A percentile compares a stretch with the other conserved stretches of the same genome.
phyloP scores from a whole-genome alignment of 169 alveolate species.

The Plasmodium vivax region DNA sequence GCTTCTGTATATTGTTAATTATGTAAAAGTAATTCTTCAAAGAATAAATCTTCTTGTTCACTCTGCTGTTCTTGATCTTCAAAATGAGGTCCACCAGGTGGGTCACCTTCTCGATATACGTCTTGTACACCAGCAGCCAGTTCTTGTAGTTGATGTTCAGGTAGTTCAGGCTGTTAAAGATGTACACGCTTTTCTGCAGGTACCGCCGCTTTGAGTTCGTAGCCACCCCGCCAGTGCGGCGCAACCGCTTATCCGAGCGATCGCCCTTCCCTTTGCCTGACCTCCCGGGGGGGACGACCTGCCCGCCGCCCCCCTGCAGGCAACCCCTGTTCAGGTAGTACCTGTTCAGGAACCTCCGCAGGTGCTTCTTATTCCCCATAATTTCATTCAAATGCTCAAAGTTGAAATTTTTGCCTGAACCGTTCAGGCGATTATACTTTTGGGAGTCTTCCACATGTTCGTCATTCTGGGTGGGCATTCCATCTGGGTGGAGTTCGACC shows the following conservation, averaged over 20 bases:
- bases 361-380: conserved; percentile 4
- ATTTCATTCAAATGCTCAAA: conserved; percentile 45
- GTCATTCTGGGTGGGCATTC: not conserved
- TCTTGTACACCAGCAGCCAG: conserved; percentile 62
- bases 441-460: not conserved
- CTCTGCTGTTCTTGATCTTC: conserved; percentile 38
- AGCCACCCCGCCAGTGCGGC: not conserved
- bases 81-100: conserved; percentile 56
- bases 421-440: not conserved
- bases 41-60: conserved; percentile 23
- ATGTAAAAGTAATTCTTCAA: conserved; percentile 60
- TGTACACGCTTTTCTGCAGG: conserved; percentile 53
- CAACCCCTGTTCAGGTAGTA: conserved; percentile 28
- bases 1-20: conserved; percentile 49
- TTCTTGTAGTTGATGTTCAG: conserved; percentile 70
- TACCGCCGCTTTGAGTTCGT: not conserved
- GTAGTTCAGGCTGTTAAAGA: conserved; percentile 59
- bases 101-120: conserved; percentile 51
- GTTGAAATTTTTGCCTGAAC: conserved; percentile 1
- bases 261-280: not conserved
- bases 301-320: not conserved
- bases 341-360: conserved; percentile 3
- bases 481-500: not conserved
- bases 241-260: not conserved
- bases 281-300: not conserved